Evolutionary conservation across 306 rosid genomes (phyloP).

Genomic region (Bauhinia variegata): DNA sequence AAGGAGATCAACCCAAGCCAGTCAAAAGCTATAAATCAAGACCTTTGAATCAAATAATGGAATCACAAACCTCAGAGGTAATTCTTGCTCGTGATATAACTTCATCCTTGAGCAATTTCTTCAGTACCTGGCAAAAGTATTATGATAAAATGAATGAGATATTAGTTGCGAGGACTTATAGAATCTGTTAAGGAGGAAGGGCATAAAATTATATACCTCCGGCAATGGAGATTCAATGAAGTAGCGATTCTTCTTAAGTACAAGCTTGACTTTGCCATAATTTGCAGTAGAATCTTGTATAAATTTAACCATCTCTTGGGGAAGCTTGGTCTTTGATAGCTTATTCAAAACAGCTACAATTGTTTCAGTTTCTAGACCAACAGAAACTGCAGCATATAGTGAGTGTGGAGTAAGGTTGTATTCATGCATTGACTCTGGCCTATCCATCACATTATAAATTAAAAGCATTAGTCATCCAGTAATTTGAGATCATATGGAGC

Average conservation of each 20-base stretch:
- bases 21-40: slow-evolving; percentile 10
- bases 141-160: slow-evolving; percentile 26
- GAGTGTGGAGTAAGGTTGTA: slow-evolving; percentile 95
- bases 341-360: slow-evolving; percentile 76
- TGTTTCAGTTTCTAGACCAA: slow-evolving; percentile 89
- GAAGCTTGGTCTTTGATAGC: slow-evolving; percentile 93
- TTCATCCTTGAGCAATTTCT: slow-evolving; percentile 84
- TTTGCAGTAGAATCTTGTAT: slow-evolving; percentile 86
- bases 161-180: slow-evolving; percentile 9
- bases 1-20: slow-evolving; percentile 1
- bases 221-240: slow-evolving; percentile 91
- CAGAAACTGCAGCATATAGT: slow-evolving; percentile 92
- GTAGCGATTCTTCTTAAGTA: slow-evolving; percentile 91
- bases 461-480: slow-evolving; percentile 10
- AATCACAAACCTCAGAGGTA: slow-evolving; percentile 66
- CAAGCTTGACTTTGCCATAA: slow-evolving; percentile 96
- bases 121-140: slow-evolving; percentile 68
- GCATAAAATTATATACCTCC: slow-evolving; percentile 52
- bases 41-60: slow-evolving; percentile 5
- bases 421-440: slow-evolving; percentile 98
- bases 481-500: neutral
- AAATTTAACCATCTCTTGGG: slow-evolving; percentile 87
- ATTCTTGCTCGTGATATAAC: slow-evolving; percentile 74
- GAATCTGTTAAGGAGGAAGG: slow-evolving; percentile 18
- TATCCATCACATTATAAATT: slow-evolving; percentile 40